Percentiles rank a stretch among this genome's conserved stretches.
Evolutionary conservation across 768 basidiomycete genomes (phyloP).

Genomic region (Boletus rex-veris): DNA sequence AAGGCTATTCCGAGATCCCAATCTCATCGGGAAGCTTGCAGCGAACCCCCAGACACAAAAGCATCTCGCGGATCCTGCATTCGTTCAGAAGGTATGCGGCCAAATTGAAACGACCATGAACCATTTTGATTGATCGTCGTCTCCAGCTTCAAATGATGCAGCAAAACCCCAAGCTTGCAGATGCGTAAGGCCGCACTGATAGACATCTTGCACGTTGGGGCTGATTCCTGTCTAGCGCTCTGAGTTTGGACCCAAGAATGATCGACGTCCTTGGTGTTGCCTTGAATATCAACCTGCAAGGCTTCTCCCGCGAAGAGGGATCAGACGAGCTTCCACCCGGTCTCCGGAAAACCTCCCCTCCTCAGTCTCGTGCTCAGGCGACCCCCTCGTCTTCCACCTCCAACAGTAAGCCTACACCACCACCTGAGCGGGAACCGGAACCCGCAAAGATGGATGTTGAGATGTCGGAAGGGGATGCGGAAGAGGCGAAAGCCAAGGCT

Average conservation of each 20-base stretch:
- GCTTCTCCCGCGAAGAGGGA: constrained; percentile 78
- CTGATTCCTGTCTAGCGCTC: constrained; percentile 38
- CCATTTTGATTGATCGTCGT: neutral
- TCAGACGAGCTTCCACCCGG: constrained; percentile 76
- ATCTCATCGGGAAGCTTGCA: constrained; percentile 78
- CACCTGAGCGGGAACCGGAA: constrained; percentile 35
- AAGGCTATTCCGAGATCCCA: constrained; percentile 82
- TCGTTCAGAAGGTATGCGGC: constrained; percentile 59
- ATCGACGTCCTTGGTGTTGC: constrained; percentile 89
- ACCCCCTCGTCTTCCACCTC: constrained; percentile 43
- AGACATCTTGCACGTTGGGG: neutral
- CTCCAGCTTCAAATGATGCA: constrained; percentile 62
- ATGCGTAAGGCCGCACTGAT: constrained; percentile 38
- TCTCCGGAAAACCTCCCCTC: constrained; percentile 29
- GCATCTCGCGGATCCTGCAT: constrained; percentile 78
- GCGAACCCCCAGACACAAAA: constrained; percentile 82
- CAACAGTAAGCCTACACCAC: constrained; percentile 34
- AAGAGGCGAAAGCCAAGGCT: constrained; percentile 71
- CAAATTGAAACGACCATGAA: neutral
- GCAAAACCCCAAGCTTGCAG: constrained; percentile 62
- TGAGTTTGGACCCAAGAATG: constrained; percentile 81
- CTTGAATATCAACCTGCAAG: constrained; percentile 92
- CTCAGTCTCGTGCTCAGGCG: constrained; percentile 27
- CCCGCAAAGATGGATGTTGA: constrained; percentile 58
- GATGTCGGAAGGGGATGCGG: constrained; percentile 61